Evolutionary conservation across 352 stramenopile genomes (phyloP).

Genomic region (Peronospora farinosa): DNA sequence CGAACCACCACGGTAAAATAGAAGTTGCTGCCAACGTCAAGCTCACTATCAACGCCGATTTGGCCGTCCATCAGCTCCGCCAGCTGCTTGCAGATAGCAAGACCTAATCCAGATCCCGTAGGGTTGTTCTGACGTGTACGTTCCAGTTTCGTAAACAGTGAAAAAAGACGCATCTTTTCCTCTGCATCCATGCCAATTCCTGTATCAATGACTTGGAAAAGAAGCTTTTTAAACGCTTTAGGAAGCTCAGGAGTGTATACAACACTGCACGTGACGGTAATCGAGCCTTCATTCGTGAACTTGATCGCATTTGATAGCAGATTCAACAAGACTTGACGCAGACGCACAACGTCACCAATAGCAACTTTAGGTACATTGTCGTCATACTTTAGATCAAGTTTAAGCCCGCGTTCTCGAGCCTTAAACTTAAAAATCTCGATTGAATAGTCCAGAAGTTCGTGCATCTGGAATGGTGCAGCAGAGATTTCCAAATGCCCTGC

Average conservation of each 20-base stretch:
- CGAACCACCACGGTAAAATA: conserved; percentile 78
- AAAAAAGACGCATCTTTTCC: conserved; percentile 77
- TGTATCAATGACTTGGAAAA: conserved; percentile 85
- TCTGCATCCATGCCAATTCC: conserved; percentile 75
- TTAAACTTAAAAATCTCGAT: conserved; percentile 90
- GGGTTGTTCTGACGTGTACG: conserved; percentile 79
- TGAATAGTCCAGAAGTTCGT: conserved; percentile 79
- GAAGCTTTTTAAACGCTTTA: conserved; percentile 56
- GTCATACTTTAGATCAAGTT: conserved; percentile 68
- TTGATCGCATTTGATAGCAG: conserved; percentile 85
- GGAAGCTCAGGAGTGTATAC: conserved; percentile 60
- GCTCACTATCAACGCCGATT: conserved; percentile 79
- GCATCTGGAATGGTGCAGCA: conserved; percentile 73
- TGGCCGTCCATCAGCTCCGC: conserved; percentile 84
- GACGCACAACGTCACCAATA: conserved; percentile 70
- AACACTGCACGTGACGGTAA: conserved; percentile 70
- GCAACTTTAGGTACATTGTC: conserved; percentile 57
- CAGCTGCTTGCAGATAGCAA: conserved; percentile 86
- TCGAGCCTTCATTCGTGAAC: conserved; percentile 78
- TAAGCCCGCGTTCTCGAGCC: conserved; percentile 77
- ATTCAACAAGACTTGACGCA: conserved; percentile 79
- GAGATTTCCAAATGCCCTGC: conserved; percentile 88
- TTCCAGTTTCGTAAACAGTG: conserved; percentile 77
- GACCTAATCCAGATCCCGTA: conserved; percentile 76
- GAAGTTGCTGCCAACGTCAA: conserved; percentile 77